Evolutionary conservation across 345 rosid genomes (phyloP).

Genomic region (Gossypium sturtianum): DNA sequence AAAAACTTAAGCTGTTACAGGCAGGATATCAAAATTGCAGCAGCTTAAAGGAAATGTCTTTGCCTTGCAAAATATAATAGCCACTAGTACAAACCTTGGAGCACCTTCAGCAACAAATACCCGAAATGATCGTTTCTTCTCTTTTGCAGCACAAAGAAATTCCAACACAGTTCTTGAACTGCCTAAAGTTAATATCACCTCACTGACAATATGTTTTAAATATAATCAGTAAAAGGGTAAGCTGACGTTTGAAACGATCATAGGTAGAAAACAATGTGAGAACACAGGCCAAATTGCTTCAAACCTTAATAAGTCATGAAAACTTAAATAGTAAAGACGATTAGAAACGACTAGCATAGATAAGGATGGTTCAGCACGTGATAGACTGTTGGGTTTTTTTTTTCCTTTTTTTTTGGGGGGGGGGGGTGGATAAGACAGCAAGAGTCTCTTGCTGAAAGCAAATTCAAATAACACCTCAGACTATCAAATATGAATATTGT

Average conservation of each 20-base stretch:
- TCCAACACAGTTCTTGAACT: slow-evolving; percentile 94
- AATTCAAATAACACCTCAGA: neutral
- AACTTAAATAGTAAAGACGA: neutral
- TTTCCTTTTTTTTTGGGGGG: neutral
- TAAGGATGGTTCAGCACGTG: neutral
- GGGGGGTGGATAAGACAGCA: neutral
- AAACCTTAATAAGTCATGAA: neutral
- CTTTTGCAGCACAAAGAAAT: slow-evolving; percentile 95
- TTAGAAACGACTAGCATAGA: neutral
- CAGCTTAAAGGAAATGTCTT: slow-evolving; percentile 9
- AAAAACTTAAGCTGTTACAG: neutral
- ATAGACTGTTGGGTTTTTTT: neutral
- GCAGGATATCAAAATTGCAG: neutral
- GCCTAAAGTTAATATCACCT: slow-evolving; percentile 95
- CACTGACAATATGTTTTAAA: slow-evolving; percentile 48
- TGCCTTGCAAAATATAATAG: slow-evolving; percentile 4
- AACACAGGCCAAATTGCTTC: neutral
- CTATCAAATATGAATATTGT: neutral
- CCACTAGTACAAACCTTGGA: slow-evolving; percentile 60
- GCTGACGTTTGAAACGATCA: neutral
- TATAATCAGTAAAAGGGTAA: slow-evolving; percentile 5
- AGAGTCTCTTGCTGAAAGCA: neutral
- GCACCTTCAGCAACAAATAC: slow-evolving; percentile 99
- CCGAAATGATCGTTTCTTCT: slow-evolving; percentile 90
- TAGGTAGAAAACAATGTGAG: neutral